These are phyloP conservation scores for Tuber umbilicatum DNA, from an alignment of 495 filamentous ascomycete genomes.

Conservation along the genomic window DNA sequence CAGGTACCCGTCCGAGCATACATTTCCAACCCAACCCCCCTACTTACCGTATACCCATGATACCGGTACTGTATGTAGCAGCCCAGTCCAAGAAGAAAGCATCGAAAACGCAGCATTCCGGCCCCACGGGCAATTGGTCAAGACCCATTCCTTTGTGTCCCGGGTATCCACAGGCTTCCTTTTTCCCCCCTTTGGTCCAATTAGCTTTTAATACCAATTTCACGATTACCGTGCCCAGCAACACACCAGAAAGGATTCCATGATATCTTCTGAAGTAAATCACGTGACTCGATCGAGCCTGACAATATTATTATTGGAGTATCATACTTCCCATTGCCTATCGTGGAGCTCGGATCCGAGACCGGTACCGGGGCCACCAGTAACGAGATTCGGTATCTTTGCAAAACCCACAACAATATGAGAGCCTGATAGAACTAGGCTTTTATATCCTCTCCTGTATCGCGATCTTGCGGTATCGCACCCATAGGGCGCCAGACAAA, in stretches of 20 bases:
- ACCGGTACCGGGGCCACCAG: too few relatives aligned
- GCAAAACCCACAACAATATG: too few relatives aligned
- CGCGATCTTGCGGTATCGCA: too few relatives aligned
- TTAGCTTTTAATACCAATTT: neutral
- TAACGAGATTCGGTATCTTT: too few relatives aligned
- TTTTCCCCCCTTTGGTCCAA: neutral
- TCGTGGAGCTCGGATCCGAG: too few relatives aligned
- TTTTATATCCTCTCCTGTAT: neutral
- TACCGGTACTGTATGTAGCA: neutral
- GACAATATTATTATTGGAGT: too few relatives aligned
- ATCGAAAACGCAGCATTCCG: constrained; percentile 4
- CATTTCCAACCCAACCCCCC: neutral
- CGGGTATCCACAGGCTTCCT: neutral
- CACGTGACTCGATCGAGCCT: neutral
- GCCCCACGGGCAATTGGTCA: neutral
- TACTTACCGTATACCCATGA: neutral
- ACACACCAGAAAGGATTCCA: neutral
- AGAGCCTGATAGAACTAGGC: neutral
- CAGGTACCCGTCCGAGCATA: neutral
- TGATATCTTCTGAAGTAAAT: neutral
- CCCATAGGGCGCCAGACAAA: neutral
- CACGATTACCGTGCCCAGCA: neutral
- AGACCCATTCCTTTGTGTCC: neutral
- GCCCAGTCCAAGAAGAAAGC: neutral
- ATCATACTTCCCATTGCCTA: too few relatives aligned